Evolutionary conservation across 257 asterid genomes (phyloP).

Genomic region (Solanum habrochaites): DNA sequence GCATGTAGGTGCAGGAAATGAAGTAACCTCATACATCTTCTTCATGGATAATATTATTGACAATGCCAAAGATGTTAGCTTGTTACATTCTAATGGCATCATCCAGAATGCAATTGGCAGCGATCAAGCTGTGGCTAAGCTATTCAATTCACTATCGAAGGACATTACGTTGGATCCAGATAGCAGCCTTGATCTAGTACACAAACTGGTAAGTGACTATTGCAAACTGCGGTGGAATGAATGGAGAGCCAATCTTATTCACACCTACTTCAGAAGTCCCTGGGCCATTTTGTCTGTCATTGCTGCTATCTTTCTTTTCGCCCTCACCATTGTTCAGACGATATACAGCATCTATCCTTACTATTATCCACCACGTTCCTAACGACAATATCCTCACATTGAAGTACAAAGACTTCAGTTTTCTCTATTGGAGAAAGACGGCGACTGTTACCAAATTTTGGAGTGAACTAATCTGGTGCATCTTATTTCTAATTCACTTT

Average conservation of each 20-base stretch:
- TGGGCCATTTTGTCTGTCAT: slow-evolving; percentile 41
- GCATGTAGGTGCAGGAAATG: slow-evolving; percentile 42
- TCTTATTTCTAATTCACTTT: neutral
- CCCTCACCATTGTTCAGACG: slow-evolving; percentile 37
- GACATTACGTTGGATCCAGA: slow-evolving; percentile 31
- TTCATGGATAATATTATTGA: slow-evolving; percentile 52
- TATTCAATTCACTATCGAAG: slow-evolving; percentile 45
- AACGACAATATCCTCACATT: neutral
- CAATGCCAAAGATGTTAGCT: slow-evolving; percentile 32
- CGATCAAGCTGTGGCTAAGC: slow-evolving; percentile 37
- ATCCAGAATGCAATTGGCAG: slow-evolving; percentile 45
- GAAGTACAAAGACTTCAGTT: neutral
- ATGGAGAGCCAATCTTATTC: slow-evolving; percentile 40
- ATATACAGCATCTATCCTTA: slow-evolving; percentile 17
- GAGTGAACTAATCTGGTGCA: neutral
- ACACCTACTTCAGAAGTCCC: slow-evolving; percentile 44
- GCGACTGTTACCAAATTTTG: neutral
- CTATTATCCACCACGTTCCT: slow-evolving; percentile 8
- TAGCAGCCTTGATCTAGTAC: slow-evolving; percentile 22
- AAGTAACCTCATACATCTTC: slow-evolving; percentile 38
- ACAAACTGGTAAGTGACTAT: slow-evolving; percentile 14
- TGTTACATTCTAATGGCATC: slow-evolving; percentile 28
- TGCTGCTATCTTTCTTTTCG: slow-evolving; percentile 48
- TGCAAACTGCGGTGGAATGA: slow-evolving; percentile 30
- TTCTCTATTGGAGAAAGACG: neutral